phyloP scores from a whole-genome alignment of 257 asterid genomes.

The Nicotiana benthamiana region DNA sequence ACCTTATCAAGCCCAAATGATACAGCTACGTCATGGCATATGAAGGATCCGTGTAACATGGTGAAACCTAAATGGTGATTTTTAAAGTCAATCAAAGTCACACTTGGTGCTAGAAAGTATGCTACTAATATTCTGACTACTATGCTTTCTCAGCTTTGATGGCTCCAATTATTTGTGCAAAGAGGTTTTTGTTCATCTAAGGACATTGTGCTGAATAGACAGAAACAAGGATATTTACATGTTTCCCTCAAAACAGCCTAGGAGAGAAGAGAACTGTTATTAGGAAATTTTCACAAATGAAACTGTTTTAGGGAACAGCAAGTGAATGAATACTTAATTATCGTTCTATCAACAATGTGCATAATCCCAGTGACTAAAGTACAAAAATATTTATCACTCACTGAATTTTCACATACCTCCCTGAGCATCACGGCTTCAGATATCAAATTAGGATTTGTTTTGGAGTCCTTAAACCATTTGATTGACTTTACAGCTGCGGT shows the following conservation, averaged over 20 bases:
- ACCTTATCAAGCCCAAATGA: background rate
- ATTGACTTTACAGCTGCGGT: conserved; percentile 76
- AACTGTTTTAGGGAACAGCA: background rate
- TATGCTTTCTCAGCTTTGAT: background rate
- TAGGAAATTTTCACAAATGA: background rate
- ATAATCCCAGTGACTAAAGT: background rate
- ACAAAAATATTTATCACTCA: background rate
- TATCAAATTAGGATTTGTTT: conserved; percentile 53
- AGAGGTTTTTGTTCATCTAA: background rate
- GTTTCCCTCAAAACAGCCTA: background rate
- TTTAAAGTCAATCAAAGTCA: background rate
- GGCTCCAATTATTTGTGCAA: background rate
- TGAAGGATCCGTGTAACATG: background rate
- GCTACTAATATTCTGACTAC: background rate
- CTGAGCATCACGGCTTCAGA: conserved; percentile 49
- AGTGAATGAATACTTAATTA: background rate
- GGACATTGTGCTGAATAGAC: background rate
- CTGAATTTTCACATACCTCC: conserved; percentile 45
- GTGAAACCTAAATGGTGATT: background rate
- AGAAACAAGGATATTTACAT: background rate
- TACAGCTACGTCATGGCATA: background rate
- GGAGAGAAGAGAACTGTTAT: background rate
- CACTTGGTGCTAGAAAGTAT: background rate
- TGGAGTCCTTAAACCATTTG: conserved; percentile 75
- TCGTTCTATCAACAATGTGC: background rate